Percentiles rank a stretch among this genome's conserved stretches.
These are phyloP conservation scores for Lithocarpus polystachyus DNA, from an alignment of 306 rosid species.

Conservation along the genomic window DNA sequence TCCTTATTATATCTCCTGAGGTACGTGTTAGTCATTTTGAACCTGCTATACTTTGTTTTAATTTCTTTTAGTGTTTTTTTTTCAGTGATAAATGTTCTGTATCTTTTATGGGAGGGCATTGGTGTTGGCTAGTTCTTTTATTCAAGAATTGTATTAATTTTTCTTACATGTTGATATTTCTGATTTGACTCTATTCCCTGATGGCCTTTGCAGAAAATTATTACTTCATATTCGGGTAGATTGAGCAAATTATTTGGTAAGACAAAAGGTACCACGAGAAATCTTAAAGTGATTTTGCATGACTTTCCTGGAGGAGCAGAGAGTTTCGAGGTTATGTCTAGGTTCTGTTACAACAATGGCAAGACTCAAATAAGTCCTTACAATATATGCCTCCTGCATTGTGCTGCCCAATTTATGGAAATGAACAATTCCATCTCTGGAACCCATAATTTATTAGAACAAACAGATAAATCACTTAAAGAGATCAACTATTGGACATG, in stretches of 20 bases:
- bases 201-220: slow-evolving; percentile 43
- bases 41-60: background rate
- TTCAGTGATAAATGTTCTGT: background rate
- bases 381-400: slow-evolving; percentile 48
- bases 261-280: slow-evolving; percentile 42
- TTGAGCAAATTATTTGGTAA: slow-evolving; percentile 68
- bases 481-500: slow-evolving; percentile 78
- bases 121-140: background rate
- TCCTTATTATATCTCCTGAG: background rate
- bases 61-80: slow-evolving; percentile 1
- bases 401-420: slow-evolving; percentile 83
- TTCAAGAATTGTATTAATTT: background rate
- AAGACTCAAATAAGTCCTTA: slow-evolving; percentile 50
- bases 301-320: slow-evolving; percentile 95
- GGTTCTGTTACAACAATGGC: slow-evolving; percentile 75
- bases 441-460: slow-evolving; percentile 48
- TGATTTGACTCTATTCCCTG: slow-evolving; percentile 11
- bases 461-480: slow-evolving; percentile 55
- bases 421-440: slow-evolving; percentile 55
- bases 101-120: background rate
- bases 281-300: slow-evolving; percentile 74
- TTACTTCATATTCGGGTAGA: slow-evolving; percentile 63
- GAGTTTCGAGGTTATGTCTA: slow-evolving; percentile 73
- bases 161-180: background rate
- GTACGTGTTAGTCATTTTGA: background rate